Percentiles rank a stretch among this genome's conserved stretches.
These are phyloP conservation scores for Hibiscus tridactylites DNA, from an alignment of 345 rosid genomes.

Conservation along the genomic window DNA sequence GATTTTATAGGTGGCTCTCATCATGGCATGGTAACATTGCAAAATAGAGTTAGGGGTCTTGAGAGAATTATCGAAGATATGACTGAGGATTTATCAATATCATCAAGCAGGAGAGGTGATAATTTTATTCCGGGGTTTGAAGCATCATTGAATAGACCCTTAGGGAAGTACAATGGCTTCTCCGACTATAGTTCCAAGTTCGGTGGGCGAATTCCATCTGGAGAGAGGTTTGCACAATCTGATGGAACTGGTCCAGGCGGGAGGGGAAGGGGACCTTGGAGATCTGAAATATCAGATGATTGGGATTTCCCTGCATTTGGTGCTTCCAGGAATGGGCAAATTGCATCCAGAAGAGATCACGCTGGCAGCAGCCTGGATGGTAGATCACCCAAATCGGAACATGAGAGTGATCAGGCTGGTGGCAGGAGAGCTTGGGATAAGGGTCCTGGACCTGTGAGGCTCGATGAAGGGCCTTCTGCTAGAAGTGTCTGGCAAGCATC, in stretches of 20 bases:
- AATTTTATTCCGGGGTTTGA: conserved; percentile 56
- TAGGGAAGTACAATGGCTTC: conserved; percentile 65
- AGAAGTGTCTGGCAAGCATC: conserved; percentile 99
- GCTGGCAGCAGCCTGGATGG: conserved; percentile 38
- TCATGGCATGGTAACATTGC: conserved; percentile 83
- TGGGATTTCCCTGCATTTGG: conserved; percentile 67
- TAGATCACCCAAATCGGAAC: conserved; percentile 67
- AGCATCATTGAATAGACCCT: conserved; percentile 45
- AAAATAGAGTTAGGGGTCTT: conserved; percentile 90
- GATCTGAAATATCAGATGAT: conserved; percentile 58
- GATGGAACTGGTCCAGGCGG: conserved; percentile 50
- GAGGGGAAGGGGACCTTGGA: conserved; percentile 78
- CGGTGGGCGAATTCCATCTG: conserved; percentile 51
- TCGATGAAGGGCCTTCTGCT: conserved; percentile 98
- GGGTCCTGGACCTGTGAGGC: conserved; percentile 58
- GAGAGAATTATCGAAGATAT: conserved; percentile 95
- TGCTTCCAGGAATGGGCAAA: conserved; percentile 66
- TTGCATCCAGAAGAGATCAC: conserved; percentile 50
- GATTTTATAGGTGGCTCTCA: conserved; percentile 99
- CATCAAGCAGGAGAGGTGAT: conserved; percentile 67
- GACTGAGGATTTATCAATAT: conserved; percentile 82
- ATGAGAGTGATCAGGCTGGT: conserved; percentile 61
- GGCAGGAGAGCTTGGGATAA: conserved; percentile 86
- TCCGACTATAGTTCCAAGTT: conserved; percentile 61
- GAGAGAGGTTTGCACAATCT: conserved; percentile 69